Base-by-base conservation (phyloP, 441 rosid species). In the Adansonia madagascariensis region DNA sequence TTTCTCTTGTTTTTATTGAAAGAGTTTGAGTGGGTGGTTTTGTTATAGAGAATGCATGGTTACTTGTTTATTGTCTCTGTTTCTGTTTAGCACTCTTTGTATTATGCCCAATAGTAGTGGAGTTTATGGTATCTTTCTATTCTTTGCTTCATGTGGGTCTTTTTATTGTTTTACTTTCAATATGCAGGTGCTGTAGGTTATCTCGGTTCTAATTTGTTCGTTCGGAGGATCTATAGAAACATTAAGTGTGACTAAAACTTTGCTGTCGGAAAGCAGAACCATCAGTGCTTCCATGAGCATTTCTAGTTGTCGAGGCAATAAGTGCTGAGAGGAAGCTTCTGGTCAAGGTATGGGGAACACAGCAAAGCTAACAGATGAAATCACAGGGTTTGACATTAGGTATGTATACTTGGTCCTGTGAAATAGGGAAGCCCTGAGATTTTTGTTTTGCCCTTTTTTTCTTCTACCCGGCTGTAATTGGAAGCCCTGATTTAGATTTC, bases 201-300 rank as follows among this genome's bases (percentile, higher is more conserved):
- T 79, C 88, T 94, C 17, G 97, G 98, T 59, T 94, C 98, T 6
- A 93, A 93, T 82, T 85, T 93, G 86, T 91, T 93, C 35, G 97
- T 94, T 68, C 84, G 97, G 83, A 90, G 98, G 87, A 94, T 94
- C 86, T 93, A 91, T 89, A 91, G 95, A 80, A 93, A 93, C 92
- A 94, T 94, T 84, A 91, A 94, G 86, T 94, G 98, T 65, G 97
- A 92, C 81, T 94, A 88, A 85, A 79, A 39, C 69, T 9, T 63
- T 3, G 17, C 8, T 6, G 60, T 14, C 8, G 64, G n/a, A 66
- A 82, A 65, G 47, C 11, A 15, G 84, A 68, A 81, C 75, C 56
- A 56, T 70, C 39, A 44, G 82, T 68, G 84, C 86, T 83, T 84
- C 84, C 75, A 24, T 2, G 76, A 66, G 83, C 77, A 18, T 18